A percentile compares a stretch with the other conserved stretches of the same genome.
These are phyloP conservation scores for Trichoderma sp. DNA, from an alignment of 2,329 filamentous ascomycete genomes.

Conservation along the genomic window DNA sequence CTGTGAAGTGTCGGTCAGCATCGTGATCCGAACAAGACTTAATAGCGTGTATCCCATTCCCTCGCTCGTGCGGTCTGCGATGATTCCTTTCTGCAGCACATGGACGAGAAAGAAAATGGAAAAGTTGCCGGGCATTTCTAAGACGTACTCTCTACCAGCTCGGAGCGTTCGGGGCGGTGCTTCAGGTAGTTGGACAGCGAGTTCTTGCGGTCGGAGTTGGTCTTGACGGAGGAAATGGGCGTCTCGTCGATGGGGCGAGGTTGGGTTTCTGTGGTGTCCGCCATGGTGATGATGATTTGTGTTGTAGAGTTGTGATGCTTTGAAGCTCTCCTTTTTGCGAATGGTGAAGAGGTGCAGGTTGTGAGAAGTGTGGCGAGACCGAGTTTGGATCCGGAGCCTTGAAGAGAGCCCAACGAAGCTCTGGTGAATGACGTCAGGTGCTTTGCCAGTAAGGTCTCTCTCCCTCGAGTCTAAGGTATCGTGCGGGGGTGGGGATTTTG, in stretches of 20 bases:
- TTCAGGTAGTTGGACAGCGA: slow-evolving; percentile 73
- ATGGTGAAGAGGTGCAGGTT: not conserved
- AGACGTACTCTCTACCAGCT: slow-evolving; percentile 74
- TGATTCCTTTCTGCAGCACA: not conserved
- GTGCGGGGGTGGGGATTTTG: slow-evolving; percentile 23
- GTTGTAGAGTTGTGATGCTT: not conserved
- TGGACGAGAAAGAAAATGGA: no score
- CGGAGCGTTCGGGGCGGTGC: slow-evolving; percentile 72
- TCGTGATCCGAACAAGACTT: not conserved
- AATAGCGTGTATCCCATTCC: not conserved
- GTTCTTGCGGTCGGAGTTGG: slow-evolving; percentile 61
- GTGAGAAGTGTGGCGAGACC: slow-evolving; percentile 13
- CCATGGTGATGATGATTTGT: slow-evolving; percentile 5
- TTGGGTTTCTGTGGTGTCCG: slow-evolving; percentile 32
- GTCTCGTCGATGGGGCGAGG: slow-evolving; percentile 50
- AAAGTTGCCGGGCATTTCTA: not conserved
- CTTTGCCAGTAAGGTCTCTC: not conserved
- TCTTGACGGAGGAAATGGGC: slow-evolving; percentile 56
- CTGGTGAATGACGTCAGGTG: slow-evolving; percentile 27
- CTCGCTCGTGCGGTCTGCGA: no score
- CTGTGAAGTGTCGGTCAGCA: slow-evolving; percentile 46
- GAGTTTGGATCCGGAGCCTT: slow-evolving; percentile 1
- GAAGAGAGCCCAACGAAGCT: slow-evolving; percentile 24
- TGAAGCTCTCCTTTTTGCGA: not conserved
- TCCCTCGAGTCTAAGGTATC: not conserved